Percentiles rank a stretch among this genome's conserved stretches.
Evolutionary conservation across 495 filamentous ascomycete species (phyloP).

Genomic region (Niebla homalea): DNA sequence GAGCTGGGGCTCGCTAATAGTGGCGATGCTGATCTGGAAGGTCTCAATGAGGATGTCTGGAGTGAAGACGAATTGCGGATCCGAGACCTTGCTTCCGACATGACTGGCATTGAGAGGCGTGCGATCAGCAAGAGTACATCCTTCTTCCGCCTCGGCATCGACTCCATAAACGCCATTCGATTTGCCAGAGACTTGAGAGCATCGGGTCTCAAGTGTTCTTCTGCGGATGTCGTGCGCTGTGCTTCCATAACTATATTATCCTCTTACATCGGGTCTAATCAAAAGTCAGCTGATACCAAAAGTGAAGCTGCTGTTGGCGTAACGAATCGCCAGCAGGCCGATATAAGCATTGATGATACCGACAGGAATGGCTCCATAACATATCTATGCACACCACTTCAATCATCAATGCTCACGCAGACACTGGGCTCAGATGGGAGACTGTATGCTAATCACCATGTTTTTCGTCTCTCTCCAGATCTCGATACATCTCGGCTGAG

Average conservation of each 20-base stretch:
- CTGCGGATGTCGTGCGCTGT: conserved; percentile 25
- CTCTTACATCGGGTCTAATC: conserved; percentile 8
- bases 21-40: neutral
- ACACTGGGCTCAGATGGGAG: conserved; percentile 15
- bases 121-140: conserved; percentile 21
- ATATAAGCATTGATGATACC: neutral
- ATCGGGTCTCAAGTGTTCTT: conserved; percentile 18
- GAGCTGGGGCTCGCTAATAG: neutral
- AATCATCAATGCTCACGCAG: conserved; percentile 21
- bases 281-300: neutral
- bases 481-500: conserved; percentile 3
- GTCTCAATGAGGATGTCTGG: conserved; percentile 19
- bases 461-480: conserved; percentile 1
- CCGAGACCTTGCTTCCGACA: conserved; percentile 11
- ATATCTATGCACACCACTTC: conserved; percentile 20
- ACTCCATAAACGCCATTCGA: conserved; percentile 26
- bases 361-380: neutral
- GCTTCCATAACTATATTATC: conserved; percentile 22
- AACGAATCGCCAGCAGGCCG: neutral
- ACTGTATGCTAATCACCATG: conserved; percentile 20
- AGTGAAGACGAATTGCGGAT: conserved; percentile 16
- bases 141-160: conserved; percentile 25
- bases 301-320: neutral
- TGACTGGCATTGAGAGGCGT: conserved; percentile 11
- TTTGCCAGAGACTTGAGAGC: conserved; percentile 21